Conservation (phyloP, 2,329 filamentous ascomycete species). For the Pseudonectria foliicola region DNA sequence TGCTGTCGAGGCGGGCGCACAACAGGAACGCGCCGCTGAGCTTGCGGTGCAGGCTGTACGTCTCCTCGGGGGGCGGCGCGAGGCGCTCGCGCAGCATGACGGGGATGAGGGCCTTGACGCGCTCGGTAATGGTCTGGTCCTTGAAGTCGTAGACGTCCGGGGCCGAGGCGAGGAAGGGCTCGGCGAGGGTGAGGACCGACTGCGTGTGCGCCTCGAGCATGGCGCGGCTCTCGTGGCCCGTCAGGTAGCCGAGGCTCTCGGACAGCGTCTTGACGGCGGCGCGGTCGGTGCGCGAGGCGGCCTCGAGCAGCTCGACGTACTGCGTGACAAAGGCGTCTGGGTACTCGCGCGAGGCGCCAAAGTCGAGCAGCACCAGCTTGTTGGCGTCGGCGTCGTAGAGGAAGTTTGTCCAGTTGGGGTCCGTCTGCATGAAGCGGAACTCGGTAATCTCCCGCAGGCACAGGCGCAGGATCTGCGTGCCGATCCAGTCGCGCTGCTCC, state of each 20-base stretch:
- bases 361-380: constrained; percentile 87
- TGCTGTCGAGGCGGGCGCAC: constrained; percentile 78
- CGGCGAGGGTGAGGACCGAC: constrained; percentile 81
- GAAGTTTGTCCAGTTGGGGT: constrained; percentile 99
- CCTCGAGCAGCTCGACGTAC: constrained; percentile 74
- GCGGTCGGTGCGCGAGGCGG: constrained; percentile 66
- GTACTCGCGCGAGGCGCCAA: constrained; percentile 85
- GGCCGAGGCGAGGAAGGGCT: constrained; percentile 73
- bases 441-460: constrained; percentile 89
- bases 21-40: constrained; percentile 90
- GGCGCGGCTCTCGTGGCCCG: constrained; percentile 72
- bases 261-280: constrained; percentile 59
- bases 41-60: constrained; percentile 91
- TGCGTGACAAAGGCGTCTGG: constrained; percentile 69
- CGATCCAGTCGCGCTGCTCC: constrained; percentile 88
- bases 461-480: constrained; percentile 83
- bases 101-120: constrained; percentile 81
- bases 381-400: constrained; percentile 68
- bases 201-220: constrained; percentile 92
- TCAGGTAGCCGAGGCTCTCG: constrained; percentile 79
- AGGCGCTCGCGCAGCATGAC: constrained; percentile 87
- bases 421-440: constrained; percentile 98
- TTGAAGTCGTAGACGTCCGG: constrained; percentile 86
- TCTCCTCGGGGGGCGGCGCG: constrained; percentile 91
- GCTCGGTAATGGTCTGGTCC: constrained; percentile 92